Percentiles rank a stretch among this genome's conserved stretches.
Conservation (phyloP, 176 grass and related monocot genomes). For the Bolboschoenus planiculmis region DNA sequence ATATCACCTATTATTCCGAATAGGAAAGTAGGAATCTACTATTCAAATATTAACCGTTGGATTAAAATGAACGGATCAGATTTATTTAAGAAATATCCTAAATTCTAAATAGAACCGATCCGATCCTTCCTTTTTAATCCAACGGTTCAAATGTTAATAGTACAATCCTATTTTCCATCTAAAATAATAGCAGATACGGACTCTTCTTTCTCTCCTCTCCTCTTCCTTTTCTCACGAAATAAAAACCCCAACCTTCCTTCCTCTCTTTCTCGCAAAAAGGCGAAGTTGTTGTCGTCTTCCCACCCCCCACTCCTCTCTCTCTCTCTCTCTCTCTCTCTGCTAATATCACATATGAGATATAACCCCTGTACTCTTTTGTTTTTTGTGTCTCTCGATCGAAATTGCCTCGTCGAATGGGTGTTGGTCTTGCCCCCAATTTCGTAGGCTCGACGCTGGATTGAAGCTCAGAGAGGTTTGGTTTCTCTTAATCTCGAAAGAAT, state of each 20-base stretch:
- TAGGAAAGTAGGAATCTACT: too few species aligned
- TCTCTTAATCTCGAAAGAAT: not conserved
- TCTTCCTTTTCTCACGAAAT: not conserved
- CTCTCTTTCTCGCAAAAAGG: not conserved
- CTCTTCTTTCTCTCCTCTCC: not conserved
- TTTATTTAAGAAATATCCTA: not conserved
- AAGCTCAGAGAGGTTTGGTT: slow-evolving; percentile 20
- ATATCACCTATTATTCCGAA: too few species aligned
- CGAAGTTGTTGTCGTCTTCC: not conserved
- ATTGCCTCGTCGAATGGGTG: not conserved
- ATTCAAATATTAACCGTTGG: not conserved
- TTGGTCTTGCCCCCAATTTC: slow-evolving; percentile 12
- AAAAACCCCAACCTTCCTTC: slow-evolving; percentile 14
- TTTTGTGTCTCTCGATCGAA: not conserved
- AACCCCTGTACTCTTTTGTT: too few species aligned
- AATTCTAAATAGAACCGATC: not conserved
- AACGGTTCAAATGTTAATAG: not conserved
- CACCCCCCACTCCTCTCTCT: not conserved
- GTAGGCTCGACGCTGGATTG: not conserved
- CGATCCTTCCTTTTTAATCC: not conserved
- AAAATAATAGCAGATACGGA: not conserved
- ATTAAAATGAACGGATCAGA: not conserved
- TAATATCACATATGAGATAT: not conserved
- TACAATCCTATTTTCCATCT: not conserved
- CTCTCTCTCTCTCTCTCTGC: not conserved